Evolutionary conservation across 768 basidiomycete species (phyloP).

Genomic region (Austroboletus festivus): DNA sequence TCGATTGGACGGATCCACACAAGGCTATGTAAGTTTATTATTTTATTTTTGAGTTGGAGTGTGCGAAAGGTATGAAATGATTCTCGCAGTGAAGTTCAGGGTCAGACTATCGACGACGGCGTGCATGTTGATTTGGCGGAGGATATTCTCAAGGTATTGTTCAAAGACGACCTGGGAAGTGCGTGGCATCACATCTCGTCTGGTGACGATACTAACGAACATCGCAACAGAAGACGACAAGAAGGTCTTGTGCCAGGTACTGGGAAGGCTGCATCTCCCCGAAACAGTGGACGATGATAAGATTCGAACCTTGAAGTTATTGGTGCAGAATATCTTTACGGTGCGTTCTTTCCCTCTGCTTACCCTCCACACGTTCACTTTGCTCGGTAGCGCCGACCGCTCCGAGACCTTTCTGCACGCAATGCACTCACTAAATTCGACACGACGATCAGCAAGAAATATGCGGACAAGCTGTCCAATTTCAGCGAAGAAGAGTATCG

Average conservation of each 20-base stretch:
- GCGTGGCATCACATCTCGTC: conserved; percentile 22
- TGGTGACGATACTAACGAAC: not conserved
- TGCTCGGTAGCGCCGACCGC: conserved; percentile 48
- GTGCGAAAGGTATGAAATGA: not conserved
- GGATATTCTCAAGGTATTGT: conserved; percentile 47
- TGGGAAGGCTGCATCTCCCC: conserved; percentile 65
- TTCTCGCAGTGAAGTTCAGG: conserved; percentile 37
- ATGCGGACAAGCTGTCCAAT: conserved; percentile 62
- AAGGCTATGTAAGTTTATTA: conserved; percentile 54
- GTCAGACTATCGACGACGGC: conserved; percentile 36
- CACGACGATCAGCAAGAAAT: conserved; percentile 61
- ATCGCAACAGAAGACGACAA: conserved; percentile 50
- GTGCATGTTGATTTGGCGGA: conserved; percentile 57
- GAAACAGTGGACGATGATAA: conserved; percentile 67
- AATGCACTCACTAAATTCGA: conserved; percentile 78
- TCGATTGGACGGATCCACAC: conserved; percentile 86
- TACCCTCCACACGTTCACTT: too few relatives aligned
- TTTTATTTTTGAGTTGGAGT: not conserved
- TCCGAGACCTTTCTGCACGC: conserved; percentile 54
- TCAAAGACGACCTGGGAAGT: conserved; percentile 53
- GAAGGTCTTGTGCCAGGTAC: conserved; percentile 60
- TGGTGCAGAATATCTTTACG: conserved; percentile 44
- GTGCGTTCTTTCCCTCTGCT: conserved; percentile 2
- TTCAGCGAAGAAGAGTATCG: conserved; percentile 73
- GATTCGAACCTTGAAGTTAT: conserved; percentile 57